These are phyloP conservation scores for Cudoniella acicularis DNA, from an alignment of 495 filamentous ascomycete species.

Conservation along the genomic window DNA sequence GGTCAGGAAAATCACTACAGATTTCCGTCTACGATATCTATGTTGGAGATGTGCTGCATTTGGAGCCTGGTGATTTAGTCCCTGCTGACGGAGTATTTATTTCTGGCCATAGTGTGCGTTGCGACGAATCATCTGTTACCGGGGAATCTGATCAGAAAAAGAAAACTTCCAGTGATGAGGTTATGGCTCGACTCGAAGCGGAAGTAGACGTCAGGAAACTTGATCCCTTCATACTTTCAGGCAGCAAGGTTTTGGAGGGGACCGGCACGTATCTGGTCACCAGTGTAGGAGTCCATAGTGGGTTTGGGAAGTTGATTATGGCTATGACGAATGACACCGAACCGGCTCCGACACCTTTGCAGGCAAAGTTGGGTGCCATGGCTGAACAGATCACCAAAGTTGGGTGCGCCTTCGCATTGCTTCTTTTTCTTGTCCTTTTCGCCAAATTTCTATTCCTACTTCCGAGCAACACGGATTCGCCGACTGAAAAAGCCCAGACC, in stretches of 20 bases:
- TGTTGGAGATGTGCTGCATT: slow-evolving; percentile 77
- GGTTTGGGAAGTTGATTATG: slow-evolving; percentile 91
- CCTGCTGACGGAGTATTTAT: slow-evolving; percentile 79
- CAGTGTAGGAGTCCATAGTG: slow-evolving; percentile 79
- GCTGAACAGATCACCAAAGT: slow-evolving; percentile 94
- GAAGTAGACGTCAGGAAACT: slow-evolving; percentile 72
- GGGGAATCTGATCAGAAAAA: slow-evolving; percentile 80
- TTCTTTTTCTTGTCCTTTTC: slow-evolving; percentile 85
- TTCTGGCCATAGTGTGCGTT: slow-evolving; percentile 66
- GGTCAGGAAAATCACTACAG: slow-evolving; percentile 73
- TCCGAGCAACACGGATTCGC: slow-evolving; percentile 44
- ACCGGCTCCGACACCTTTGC: slow-evolving; percentile 72
- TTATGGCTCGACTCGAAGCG: slow-evolving; percentile 72
- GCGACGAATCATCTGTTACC: slow-evolving; percentile 78
- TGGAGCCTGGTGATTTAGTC: slow-evolving; percentile 87
- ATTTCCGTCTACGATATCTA: slow-evolving; percentile 78
- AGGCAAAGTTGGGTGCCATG: slow-evolving; percentile 84
- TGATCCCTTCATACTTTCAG: slow-evolving; percentile 93
- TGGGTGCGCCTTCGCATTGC: slow-evolving; percentile 74
- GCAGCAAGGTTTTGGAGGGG: slow-evolving; percentile 87
- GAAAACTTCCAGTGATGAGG: slow-evolving; percentile 71
- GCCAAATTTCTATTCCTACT: slow-evolving; percentile 82
- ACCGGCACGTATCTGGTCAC: slow-evolving; percentile 82
- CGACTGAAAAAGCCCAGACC: slow-evolving; percentile 74
- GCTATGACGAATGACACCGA: slow-evolving; percentile 84